phyloP scores from a whole-genome alignment of 2,329 filamentous ascomycete species.

The Ceratocystis destructans region DNA sequence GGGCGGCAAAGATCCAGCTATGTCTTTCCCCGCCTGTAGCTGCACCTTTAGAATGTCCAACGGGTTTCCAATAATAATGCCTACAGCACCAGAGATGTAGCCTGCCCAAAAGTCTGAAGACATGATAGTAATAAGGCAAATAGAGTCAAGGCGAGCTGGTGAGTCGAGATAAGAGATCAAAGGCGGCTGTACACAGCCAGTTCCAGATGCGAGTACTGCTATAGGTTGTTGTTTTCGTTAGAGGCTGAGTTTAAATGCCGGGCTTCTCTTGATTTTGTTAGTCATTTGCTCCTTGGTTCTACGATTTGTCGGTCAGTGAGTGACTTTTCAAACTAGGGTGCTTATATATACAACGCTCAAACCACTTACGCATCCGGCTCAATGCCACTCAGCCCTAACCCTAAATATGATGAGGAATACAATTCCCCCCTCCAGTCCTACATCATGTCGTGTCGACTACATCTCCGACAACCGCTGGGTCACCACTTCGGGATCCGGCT shows the following conservation, averaged over 20 bases:
- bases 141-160: not conserved
- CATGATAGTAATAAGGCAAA: conserved; percentile 31
- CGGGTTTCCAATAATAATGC: conserved; percentile 81
- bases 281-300: no score
- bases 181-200: not conserved
- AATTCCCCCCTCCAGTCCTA: not conserved
- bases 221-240: no score
- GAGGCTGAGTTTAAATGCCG: no score
- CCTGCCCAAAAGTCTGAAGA: conserved; percentile 89
- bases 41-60: conserved; percentile 53
- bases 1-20: conserved; percentile 14
- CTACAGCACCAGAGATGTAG: conserved; percentile 72
- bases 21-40: conserved; percentile 46
- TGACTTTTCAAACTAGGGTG: not conserved
- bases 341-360: not conserved
- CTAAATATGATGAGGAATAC: no score
- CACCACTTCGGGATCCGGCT: conserved; percentile 33
- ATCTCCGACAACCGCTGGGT: conserved; percentile 28
- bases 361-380: not conserved
- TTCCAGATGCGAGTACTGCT: no score
- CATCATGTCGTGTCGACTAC: not conserved
- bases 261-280: no score
- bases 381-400: not conserved
- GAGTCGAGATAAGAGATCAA: not conserved
- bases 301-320: not conserved